These are phyloP conservation scores for Ottelia alismoides DNA, from an alignment of 106 monocot genomes.

Conservation along the genomic window DNA sequence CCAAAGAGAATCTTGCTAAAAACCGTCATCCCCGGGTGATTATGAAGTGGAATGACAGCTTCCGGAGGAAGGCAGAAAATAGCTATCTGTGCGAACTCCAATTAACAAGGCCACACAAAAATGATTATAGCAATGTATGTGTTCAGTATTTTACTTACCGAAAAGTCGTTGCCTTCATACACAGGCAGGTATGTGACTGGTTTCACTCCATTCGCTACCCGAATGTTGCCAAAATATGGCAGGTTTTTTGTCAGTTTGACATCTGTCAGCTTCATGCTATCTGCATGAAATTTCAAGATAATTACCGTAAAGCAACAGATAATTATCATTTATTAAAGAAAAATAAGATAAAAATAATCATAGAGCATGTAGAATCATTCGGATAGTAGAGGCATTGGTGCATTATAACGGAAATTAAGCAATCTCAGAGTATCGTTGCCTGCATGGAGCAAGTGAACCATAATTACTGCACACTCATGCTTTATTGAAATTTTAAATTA, in stretches of 20 bases:
- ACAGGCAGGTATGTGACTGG: constrained; percentile 22
- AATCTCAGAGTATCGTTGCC: no score
- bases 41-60: constrained; percentile 59
- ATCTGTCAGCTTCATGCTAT: constrained; percentile 14
- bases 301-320: no score
- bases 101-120: background rate
- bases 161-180: constrained; percentile 16
- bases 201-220: background rate
- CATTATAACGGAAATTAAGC: no score
- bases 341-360: no score
- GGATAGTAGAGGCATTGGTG: no score
- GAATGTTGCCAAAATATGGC: constrained; percentile 8
- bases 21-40: constrained; percentile 97
- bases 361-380: no score
- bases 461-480: no score
- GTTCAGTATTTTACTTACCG: constrained; percentile 1
- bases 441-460: no score
- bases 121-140: background rate
- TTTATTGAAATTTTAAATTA: no score
- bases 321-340: no score
- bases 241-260: constrained; percentile 9
- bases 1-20: constrained; percentile 92
- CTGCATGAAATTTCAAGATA: constrained; percentile 5
- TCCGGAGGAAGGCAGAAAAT: constrained; percentile 23
- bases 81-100: constrained; percentile 11